Base-by-base conservation (phyloP, 345 rosid genomes). In the Reutealis trisperma region DNA sequence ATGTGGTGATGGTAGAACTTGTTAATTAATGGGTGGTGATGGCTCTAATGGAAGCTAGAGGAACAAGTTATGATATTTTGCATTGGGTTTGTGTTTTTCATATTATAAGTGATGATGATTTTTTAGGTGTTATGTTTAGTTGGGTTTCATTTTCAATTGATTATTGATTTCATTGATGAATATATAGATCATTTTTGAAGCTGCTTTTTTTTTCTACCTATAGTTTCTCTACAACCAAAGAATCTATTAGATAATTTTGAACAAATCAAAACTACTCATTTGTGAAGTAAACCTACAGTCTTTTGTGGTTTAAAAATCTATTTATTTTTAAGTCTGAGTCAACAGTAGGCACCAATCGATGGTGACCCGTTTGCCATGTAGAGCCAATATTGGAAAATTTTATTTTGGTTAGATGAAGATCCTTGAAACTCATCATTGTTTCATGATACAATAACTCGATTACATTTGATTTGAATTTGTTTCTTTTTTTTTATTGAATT, bases 41-140 rank as follows among this genome's bases (percentile, higher is more conserved):
- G 83, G 37, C 1, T 82, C 92, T 1, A 91, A 88, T 0, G 91
- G 91, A 9, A 84, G 34, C 89, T 90, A 91, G 94, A 87, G 90
- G 83, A 86, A 8, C 67, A 14, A 16, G 3, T 19, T 32, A 16
- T n/a, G n/a, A n/a, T 7, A 5, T 34, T 32, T 11, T 15, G 18
- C 63, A 16, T 24, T 71, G 62, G 32, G 44, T 37, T 1, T 5
- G 63, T 10, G 67, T 30, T 63, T 14, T n/a, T n/a, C n/a, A n/a
- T n/a, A n/a, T n/a, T n/a, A n/a, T 8, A 5, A 37, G 19, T 34
- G 3, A n/a, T 57, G 65, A 13, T 42, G 63, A 37, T 12, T 45
- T 47, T 2, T 19, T 41, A 11, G 25, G 0, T 41, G 1, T 6
- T 10, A 6, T n/a, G n/a, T 32, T 62, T 6, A 24, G 68, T 8